These are phyloP conservation scores for Populus davidiana DNA, from an alignment of 345 rosid species.

Conservation along the genomic window DNA sequence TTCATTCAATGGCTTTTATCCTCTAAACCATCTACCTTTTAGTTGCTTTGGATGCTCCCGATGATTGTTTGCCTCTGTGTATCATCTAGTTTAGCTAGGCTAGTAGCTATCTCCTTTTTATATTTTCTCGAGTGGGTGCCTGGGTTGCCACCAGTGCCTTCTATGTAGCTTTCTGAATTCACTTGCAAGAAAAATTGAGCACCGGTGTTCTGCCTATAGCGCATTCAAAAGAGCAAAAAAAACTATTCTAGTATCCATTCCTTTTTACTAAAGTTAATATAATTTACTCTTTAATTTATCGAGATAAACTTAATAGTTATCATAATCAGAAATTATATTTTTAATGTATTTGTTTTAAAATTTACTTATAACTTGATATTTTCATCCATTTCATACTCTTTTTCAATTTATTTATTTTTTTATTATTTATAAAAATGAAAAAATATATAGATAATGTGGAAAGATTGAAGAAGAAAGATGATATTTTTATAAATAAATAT, in stretches of 20 bases:
- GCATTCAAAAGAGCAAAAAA: too few species aligned
- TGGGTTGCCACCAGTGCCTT: background rate
- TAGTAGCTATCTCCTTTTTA: background rate
- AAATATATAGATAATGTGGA: too few species aligned
- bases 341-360: too few species aligned
- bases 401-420: too few species aligned
- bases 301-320: too few species aligned
- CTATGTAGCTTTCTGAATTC: background rate
- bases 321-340: too few species aligned
- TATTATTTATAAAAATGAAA: too few species aligned
- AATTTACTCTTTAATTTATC: too few species aligned
- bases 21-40: conserved; percentile 13
- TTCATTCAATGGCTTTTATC: conserved; percentile 41
- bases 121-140: background rate
- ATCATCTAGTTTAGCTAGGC: background rate
- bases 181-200: background rate
- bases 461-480: too few species aligned
- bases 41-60: background rate
- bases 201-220: background rate
- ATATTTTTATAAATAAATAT: too few species aligned
- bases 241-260: background rate
- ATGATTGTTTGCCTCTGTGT: background rate
- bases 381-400: too few species aligned
- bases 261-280: background rate
- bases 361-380: too few species aligned